A percentile compares a stretch with the other conserved stretches of the same genome.
Conservation (phyloP, 108 stramenopile genomes). For the Pseudonitzschia pungens region DNA sequence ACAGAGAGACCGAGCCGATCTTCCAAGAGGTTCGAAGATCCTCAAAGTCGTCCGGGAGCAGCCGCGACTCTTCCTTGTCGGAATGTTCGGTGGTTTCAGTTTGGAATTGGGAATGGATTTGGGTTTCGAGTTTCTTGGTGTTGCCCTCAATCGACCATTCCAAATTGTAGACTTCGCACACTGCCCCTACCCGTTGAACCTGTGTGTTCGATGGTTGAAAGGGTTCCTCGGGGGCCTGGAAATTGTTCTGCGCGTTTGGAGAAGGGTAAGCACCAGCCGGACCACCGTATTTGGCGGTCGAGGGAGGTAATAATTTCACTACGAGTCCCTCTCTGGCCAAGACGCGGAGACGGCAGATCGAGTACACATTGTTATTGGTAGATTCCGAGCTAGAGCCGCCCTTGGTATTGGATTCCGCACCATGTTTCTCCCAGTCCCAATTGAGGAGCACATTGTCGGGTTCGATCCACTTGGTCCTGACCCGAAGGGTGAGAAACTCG, state of each 20-base stretch:
- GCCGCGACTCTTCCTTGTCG: no score
- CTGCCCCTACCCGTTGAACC: neutral
- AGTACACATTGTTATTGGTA: neutral
- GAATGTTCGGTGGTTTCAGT: neutral
- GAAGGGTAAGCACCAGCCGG: no score
- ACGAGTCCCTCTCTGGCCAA: neutral
- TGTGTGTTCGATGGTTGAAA: neutral
- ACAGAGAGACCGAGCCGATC: neutral
- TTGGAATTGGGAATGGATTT: neutral
- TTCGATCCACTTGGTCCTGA: no score
- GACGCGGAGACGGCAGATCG: neutral
- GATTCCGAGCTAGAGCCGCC: no score
- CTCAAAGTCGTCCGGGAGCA: neutral
- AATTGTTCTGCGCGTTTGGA: no score
- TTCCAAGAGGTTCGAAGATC: neutral
- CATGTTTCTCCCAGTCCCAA: neutral
- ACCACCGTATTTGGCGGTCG: neutral
- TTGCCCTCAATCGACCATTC: conserved; percentile 2
- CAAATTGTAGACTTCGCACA: neutral
- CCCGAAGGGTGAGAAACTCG: no score
- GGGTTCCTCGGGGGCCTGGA: neutral
- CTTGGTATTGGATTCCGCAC: no score
- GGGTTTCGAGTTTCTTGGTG: neutral
- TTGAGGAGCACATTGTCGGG: no score
- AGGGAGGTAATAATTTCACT: neutral